These are phyloP conservation scores for Colletotrichum sp. DNA, from an alignment of 2,329 filamentous ascomycete species.

Conservation along the genomic window DNA sequence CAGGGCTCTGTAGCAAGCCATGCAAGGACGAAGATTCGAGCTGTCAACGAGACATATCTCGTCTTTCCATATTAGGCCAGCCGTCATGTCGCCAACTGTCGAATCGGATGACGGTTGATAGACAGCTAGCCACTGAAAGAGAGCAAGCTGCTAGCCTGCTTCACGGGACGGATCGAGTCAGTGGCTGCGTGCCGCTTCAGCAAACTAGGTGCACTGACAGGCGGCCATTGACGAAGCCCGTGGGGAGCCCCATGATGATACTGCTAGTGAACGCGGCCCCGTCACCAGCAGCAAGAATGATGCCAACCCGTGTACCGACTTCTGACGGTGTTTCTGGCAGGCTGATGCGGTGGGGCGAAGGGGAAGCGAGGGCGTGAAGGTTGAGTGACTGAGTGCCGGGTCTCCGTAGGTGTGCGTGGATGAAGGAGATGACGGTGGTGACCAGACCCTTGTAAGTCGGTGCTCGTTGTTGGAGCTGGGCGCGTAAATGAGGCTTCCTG, in stretches of 20 bases:
- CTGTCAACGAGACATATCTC: background rate
- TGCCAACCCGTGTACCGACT: conserved; percentile 8
- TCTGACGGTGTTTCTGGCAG: background rate
- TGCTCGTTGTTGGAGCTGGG: conserved; percentile 34
- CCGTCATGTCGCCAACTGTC: background rate
- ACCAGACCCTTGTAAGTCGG: conserved; percentile 42
- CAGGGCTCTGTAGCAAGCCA: background rate
- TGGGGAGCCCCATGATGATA: background rate
- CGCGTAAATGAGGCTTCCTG: conserved; percentile 58
- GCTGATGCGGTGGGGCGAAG: conserved; percentile 37
- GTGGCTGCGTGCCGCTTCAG: background rate
- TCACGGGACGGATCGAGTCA: conserved; percentile 11
- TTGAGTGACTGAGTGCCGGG: background rate
- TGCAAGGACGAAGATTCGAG: background rate
- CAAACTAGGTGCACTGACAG: background rate
- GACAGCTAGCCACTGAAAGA: background rate
- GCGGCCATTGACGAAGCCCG: background rate
- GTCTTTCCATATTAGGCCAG: background rate
- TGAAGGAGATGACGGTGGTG: conserved; percentile 21
- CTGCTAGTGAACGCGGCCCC: background rate
- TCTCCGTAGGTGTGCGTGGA: conserved; percentile 14
- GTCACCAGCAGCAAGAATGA: background rate
- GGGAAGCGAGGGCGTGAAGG: conserved; percentile 30
- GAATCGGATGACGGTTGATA: background rate
- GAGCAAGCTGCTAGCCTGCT: background rate